Evolutionary conservation across 192 early-diverging fungal genomes (phyloP), one percentile per base, ranked within the genome.

Genomic region (Podila verticillata): DNA sequence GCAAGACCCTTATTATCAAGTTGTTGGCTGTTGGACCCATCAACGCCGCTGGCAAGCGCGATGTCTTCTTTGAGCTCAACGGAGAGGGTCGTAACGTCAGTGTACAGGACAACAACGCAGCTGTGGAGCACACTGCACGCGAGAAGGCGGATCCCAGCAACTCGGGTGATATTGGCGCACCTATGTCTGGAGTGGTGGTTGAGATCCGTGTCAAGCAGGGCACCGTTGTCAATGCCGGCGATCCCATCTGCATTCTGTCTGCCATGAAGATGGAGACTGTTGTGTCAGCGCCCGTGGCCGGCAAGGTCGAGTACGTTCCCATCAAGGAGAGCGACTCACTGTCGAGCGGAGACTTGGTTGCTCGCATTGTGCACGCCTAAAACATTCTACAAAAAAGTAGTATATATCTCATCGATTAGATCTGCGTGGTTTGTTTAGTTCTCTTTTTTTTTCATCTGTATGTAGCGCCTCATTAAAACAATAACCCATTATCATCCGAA

Each of bases 241-340:
- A 97, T 68, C 93, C 97, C 3, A 83, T 99, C 67, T 95, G 92
- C 65, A 93, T 99, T 29, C 85, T 99, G 44, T 94, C 92, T 66
- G 97, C 97, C n/a, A 99, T 99, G 97, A 99, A 96, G 87, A 96
- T 96, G 94, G 97, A 98, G 85, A 98, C 96, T 5, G 89, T 97
- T 29, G 95, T 98, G 29, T 88, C 93, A 22, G 90, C 95, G 12
- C 87, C 96, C 7, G 87, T 90, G 29, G 87, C 92, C 51, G 94
- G 94, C 68, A 86, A 87, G n/a, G 85, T 98, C 56, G 92, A 91
- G 59, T 82, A 89, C 51, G 89, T 97, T 13, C 82, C 86, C 29
- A 87, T 96, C 28, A 83, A 85, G 47, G 88, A 92, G 63, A 89
- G 87, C 68, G 96, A 98, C 73, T 94, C 90, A 22, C 81, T 98